Evolutionary conservation across 345 rosid species (phyloP), one percentile per base, ranked within the genome.

Genomic region (Brassica juncea): DNA sequence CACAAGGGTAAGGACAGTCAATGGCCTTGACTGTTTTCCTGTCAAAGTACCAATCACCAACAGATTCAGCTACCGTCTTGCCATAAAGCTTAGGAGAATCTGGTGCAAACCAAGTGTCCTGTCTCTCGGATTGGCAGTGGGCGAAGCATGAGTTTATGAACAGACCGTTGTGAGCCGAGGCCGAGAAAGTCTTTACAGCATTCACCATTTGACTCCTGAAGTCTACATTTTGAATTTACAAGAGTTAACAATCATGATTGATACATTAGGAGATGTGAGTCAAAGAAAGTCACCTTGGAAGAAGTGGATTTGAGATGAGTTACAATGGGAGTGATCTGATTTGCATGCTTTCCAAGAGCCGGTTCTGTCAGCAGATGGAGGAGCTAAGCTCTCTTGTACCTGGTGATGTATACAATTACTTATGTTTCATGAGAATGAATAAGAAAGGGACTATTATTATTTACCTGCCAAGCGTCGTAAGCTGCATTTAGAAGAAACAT

Each of bases 61-160:
- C 75, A 11, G 81, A 72, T 71, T 66, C 66, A 58, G 84, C 84
- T 19, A 77, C 73, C 5, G 58, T 76, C 84, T 86, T 90, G 69
- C 84, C 84, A 32, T 75, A 69, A 16, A 92, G 59, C 15, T 66
- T 79, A 19, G 97, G 99, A 82, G 98, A 91, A 84, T 89, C 86
- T 32, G 82, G 80, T n/a, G 89, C 91, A 62, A 87, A 86, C 99
- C 98, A 94, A 14, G 98, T 90, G 64, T 91, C 98, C 28, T 91
- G 97, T 72, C 85, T 85, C 84, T 92, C 97, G 0, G 96, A 83
- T 70, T 94, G 98, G 86, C 98, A 92, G 72, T 94, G 99, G 3
- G 98, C 92, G 35, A 93, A 94, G 69, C 97, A 94, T 11, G 98
- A 94, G 79, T 94, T 94, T 79, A 93, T 87, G 84, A 93, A 94